Percentiles rank a stretch among this genome's conserved stretches.
Evolutionary conservation across 139 green algal species (phyloP).

Genomic region (Mesostigma viride): DNA sequence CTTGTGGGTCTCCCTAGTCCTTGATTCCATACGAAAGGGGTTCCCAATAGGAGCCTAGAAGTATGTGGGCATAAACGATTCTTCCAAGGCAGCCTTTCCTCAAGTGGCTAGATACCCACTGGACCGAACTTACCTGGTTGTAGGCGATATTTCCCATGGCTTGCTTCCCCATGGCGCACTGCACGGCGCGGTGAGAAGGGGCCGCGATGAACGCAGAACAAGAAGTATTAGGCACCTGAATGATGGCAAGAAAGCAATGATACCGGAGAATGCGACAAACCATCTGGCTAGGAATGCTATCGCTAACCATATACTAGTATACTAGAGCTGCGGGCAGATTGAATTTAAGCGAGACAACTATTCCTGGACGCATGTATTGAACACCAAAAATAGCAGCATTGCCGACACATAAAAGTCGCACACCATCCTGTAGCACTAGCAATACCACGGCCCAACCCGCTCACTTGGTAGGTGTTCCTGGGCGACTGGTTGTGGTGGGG

Average conservation of each 20-base stretch:
- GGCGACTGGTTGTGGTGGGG: constrained; percentile 99
- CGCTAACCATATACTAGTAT: too few species aligned
- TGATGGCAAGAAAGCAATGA: constrained; percentile 10
- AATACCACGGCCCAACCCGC: background rate
- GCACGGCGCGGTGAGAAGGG: constrained; percentile 5
- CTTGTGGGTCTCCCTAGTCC: too few species aligned
- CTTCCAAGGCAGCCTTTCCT: too few species aligned
- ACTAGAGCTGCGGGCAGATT: too few species aligned
- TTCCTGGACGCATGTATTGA: too few species aligned
- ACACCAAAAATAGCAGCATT: background rate
- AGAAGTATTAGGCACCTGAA: constrained; percentile 8
- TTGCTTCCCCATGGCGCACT: constrained; percentile 99
- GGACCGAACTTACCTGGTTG: constrained; percentile 74
- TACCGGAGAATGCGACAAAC: too few species aligned
- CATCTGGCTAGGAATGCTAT: too few species aligned
- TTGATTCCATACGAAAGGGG: too few species aligned
- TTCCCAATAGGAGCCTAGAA: too few species aligned
- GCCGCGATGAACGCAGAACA: background rate
- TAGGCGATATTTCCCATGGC: constrained; percentile 96
- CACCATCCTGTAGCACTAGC: background rate
- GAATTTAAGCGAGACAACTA: too few species aligned
- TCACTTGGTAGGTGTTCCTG: constrained; percentile 91
- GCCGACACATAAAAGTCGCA: background rate
- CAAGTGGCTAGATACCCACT: too few species aligned
- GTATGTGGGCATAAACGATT: too few species aligned